phyloP scores from a whole-genome alignment of 2,329 filamentous ascomycete species.

The Amesomyces nigricolor region DNA sequence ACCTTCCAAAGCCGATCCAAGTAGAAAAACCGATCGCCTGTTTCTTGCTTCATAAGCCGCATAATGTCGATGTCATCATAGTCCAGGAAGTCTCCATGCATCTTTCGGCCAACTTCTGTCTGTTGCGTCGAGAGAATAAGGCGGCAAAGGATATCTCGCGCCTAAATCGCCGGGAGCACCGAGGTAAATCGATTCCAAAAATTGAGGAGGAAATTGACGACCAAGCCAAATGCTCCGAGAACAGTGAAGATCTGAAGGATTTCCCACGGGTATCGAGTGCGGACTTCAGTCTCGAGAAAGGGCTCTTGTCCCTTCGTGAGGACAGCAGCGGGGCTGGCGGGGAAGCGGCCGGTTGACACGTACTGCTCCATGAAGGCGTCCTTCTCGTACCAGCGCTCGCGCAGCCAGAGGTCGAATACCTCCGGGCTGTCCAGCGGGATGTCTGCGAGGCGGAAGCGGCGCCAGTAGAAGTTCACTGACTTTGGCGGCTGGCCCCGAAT shows the following conservation, averaged over 20 bases:
- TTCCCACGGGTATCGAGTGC: constrained; percentile 49
- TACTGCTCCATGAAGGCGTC: constrained; percentile 84
- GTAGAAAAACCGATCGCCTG: not conserved
- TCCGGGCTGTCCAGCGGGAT: constrained; percentile 73
- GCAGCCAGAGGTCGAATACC: constrained; percentile 78
- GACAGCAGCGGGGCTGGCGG: constrained; percentile 51
- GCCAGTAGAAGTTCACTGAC: constrained; percentile 96
- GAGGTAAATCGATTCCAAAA: constrained; percentile 22
- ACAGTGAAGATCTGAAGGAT: constrained; percentile 51
- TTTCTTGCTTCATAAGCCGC: not conserved
- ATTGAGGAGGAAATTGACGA: constrained; percentile 35
- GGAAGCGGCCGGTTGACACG: constrained; percentile 71
- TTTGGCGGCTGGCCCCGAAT: constrained; percentile 84
- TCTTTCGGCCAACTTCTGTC: no score
- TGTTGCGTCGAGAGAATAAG: not conserved
- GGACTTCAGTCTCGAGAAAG: constrained; percentile 55
- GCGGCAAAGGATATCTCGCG: constrained; percentile 7
- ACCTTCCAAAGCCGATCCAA: not conserved
- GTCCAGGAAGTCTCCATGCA: not conserved
- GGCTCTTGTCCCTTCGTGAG: constrained; percentile 32
- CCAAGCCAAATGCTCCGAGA: constrained; percentile 39
- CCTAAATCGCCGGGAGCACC: constrained; percentile 8
- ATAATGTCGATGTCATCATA: not conserved
- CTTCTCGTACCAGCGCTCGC: constrained; percentile 86
- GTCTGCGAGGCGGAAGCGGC: constrained; percentile 71